These are phyloP conservation scores for Diplotaxis tenuifolia DNA, from an alignment of 345 rosid species.

Conservation along the genomic window DNA sequence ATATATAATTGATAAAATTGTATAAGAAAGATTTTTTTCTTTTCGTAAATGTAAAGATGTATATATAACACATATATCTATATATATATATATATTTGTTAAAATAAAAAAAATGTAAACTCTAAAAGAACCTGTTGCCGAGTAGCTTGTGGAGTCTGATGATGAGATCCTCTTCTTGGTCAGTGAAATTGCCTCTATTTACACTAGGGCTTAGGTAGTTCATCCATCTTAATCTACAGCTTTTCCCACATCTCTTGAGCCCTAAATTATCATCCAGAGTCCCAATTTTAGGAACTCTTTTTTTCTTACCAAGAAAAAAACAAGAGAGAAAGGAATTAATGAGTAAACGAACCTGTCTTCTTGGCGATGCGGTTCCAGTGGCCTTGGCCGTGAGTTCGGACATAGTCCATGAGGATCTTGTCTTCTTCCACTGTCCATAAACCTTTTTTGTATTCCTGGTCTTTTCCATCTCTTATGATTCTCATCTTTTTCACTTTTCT, in stretches of 20 bases:
- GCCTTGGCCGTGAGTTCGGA: constrained; percentile 51
- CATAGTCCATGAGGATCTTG: constrained; percentile 51
- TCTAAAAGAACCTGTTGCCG: constrained; percentile 51
- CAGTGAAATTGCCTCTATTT: no score
- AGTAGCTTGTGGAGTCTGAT: constrained; percentile 65
- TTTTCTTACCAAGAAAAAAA: neutral
- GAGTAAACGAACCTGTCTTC: constrained; percentile 41
- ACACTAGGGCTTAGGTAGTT: no score
- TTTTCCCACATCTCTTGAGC: constrained; percentile 66
- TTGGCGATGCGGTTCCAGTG: constrained; percentile 57
- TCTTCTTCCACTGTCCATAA: constrained; percentile 67
- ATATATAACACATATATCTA: no score
- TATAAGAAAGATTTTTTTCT: neutral
- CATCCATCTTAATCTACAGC: no score
- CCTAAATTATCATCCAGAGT: constrained; percentile 33
- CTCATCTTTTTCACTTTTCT: constrained; percentile 25
- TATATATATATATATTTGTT: neutral
- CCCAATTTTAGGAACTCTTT: neutral
- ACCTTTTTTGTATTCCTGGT: constrained; percentile 48
- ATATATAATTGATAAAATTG: neutral
- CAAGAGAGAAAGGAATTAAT: neutral
- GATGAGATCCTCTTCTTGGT: no score
- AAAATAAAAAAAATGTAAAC: neutral
- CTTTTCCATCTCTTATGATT: constrained; percentile 29
- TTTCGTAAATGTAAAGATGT: neutral